These are phyloP conservation scores for Seiridium cupressi DNA, from an alignment of 2,329 filamentous ascomycete species.

Conservation along the genomic window DNA sequence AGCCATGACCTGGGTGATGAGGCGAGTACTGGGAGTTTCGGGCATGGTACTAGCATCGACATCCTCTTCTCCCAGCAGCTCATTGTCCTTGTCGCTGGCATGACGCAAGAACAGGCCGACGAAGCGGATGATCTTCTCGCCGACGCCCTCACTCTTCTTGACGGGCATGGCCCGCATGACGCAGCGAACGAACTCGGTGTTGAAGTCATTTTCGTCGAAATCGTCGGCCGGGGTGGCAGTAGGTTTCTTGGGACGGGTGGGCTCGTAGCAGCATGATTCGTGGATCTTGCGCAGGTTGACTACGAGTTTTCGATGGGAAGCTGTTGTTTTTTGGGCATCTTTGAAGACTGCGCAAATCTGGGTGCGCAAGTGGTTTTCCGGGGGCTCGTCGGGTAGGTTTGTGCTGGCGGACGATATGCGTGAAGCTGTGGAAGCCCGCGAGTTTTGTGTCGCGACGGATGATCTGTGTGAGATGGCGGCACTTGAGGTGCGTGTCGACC, in stretches of 20 bases:
- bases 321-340: slow-evolving; percentile 85
- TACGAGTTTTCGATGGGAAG: slow-evolving; percentile 84
- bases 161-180: slow-evolving; percentile 79
- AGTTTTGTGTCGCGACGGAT: slow-evolving; percentile 32
- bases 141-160: slow-evolving; percentile 87
- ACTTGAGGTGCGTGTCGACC: slow-evolving; percentile 42
- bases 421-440: slow-evolving; percentile 45
- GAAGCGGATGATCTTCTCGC: slow-evolving; percentile 83
- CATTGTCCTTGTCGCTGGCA: slow-evolving; percentile 67
- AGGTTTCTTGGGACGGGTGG: slow-evolving; percentile 48
- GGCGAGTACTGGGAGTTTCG: slow-evolving; percentile 80
- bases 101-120: slow-evolving; percentile 82
- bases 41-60: slow-evolving; percentile 69
- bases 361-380: slow-evolving; percentile 67
- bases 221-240: slow-evolving; percentile 63
- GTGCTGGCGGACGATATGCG: slow-evolving; percentile 41
- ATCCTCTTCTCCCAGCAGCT: slow-evolving; percentile 63
- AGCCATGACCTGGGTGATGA: slow-evolving; percentile 73
- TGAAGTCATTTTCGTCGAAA: slow-evolving; percentile 84
- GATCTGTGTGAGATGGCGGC: slow-evolving; percentile 38
- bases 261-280: slow-evolving; percentile 75
- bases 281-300: slow-evolving; percentile 89
- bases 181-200: slow-evolving; percentile 79
- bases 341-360: slow-evolving; percentile 72
- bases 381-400: slow-evolving; percentile 69